phyloP scores from a whole-genome alignment of 176 grass and related monocot genomes.

The Dendrocalamus sinicus region DNA sequence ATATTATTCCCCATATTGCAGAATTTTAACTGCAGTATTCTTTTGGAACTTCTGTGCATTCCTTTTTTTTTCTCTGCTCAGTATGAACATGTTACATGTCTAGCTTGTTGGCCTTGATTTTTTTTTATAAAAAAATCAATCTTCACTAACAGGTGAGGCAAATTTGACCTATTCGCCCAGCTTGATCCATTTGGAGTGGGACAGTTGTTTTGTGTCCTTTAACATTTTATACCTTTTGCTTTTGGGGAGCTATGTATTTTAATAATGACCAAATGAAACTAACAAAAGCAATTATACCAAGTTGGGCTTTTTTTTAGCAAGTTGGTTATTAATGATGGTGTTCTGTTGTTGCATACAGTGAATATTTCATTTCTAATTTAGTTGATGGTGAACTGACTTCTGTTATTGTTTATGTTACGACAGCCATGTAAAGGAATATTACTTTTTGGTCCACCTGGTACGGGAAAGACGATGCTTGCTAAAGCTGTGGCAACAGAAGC shows the following conservation, averaged over 20 bases:
- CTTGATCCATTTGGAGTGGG: slow-evolving; percentile 4
- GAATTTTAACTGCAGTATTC: background rate
- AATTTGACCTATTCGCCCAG: background rate
- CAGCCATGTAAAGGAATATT: slow-evolving; percentile 98
- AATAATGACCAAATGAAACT: background rate
- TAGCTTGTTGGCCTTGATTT: background rate
- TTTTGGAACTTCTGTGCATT: background rate
- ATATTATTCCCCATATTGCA: background rate
- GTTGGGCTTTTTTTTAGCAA: background rate
- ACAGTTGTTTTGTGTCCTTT: background rate
- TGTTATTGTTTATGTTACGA: background rate
- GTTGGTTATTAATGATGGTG: background rate
- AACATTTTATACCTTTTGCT: background rate
- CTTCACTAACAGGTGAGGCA: slow-evolving; percentile 22
- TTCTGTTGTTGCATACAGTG: background rate
- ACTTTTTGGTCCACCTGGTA: slow-evolving; percentile 97
- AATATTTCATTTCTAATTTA: slow-evolving; percentile 19
- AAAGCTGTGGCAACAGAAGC: slow-evolving; percentile 98
- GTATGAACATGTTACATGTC: background rate
- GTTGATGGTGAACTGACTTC: background rate
- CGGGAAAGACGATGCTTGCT: slow-evolving; percentile 99
- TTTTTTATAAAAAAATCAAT: background rate
- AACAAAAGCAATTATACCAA: slow-evolving; percentile 10
- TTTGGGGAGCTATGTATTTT: background rate
- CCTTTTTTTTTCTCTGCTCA: background rate